These are phyloP conservation scores for Boletus vinaceobasis DNA, from an alignment of 768 basidiomycete species.

Conservation along the genomic window DNA sequence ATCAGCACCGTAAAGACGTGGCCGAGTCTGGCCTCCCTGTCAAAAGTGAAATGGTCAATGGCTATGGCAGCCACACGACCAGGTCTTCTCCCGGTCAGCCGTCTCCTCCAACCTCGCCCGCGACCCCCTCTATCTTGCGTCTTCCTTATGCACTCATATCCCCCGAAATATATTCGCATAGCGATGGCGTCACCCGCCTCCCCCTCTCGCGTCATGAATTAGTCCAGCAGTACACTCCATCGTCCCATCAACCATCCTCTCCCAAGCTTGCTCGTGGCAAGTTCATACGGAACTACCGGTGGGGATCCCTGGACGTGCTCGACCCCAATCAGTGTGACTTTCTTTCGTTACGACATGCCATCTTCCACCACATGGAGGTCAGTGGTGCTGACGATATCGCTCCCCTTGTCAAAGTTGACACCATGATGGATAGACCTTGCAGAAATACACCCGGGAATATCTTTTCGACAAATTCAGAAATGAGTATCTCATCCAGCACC, in stretches of 20 bases:
- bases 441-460: constrained; percentile 82
- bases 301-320: constrained; percentile 81
- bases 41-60: constrained; percentile 52
- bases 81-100: constrained; percentile 48
- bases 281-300: constrained; percentile 72
- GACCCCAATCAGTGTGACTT: constrained; percentile 83
- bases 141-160: constrained; percentile 84
- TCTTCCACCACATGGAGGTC: constrained; percentile 90
- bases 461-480: constrained; percentile 73
- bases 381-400: constrained; percentile 24
- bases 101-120: constrained; percentile 69
- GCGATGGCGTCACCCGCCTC: constrained; percentile 66
- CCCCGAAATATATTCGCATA: constrained; percentile 80
- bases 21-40: constrained; percentile 39
- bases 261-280: constrained; percentile 55
- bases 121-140: constrained; percentile 55
- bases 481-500: constrained; percentile 56
- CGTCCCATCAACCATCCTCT: constrained; percentile 39
- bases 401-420: constrained; percentile 15
- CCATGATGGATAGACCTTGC: constrained; percentile 58
- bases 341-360: constrained; percentile 65
- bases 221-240: constrained; percentile 69
- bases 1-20: constrained; percentile 43
- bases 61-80: constrained; percentile 48
- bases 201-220: constrained; percentile 66